These are phyloP conservation scores for Scedosporium dehoogii DNA, from an alignment of 2,329 filamentous ascomycete genomes.

Conservation along the genomic window DNA sequence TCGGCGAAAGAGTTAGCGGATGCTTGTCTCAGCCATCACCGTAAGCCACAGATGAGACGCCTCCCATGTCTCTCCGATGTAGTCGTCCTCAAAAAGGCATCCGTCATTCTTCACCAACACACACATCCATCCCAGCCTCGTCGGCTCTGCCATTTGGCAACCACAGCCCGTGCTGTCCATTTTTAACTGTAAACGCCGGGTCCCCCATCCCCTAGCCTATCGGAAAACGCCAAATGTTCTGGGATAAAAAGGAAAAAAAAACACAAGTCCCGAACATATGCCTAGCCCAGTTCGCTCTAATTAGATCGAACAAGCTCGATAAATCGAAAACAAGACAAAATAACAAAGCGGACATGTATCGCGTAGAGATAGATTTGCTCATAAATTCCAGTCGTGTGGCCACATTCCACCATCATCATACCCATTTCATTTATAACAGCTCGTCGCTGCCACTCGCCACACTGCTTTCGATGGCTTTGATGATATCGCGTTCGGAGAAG, in stretches of 20 bases:
- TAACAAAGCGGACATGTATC: background rate
- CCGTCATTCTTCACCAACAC: background rate
- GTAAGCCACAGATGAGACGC: no score
- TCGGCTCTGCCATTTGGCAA: no score
- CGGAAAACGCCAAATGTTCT: background rate
- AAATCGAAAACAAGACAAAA: background rate
- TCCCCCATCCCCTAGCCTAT: background rate
- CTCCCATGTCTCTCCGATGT: background rate
- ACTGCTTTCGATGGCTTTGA: constrained; percentile 67
- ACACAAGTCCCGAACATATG: background rate
- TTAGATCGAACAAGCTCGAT: background rate
- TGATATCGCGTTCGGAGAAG: constrained; percentile 68
- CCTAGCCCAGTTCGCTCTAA: background rate
- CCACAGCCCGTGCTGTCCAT: background rate
- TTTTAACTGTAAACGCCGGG: background rate
- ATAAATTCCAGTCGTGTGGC: background rate
- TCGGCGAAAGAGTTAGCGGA: background rate
- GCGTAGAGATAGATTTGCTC: background rate
- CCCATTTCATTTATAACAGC: constrained; percentile 32
- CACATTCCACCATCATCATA: background rate
- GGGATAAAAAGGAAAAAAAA: background rate
- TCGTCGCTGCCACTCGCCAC: constrained; percentile 70
- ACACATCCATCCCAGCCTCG: no score
- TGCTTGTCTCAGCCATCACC: background rate
- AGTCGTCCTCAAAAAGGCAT: background rate